Evolutionary conservation across 2,329 filamentous ascomycete genomes (phyloP).

Genomic region (Pyricularia pennisetigena): DNA sequence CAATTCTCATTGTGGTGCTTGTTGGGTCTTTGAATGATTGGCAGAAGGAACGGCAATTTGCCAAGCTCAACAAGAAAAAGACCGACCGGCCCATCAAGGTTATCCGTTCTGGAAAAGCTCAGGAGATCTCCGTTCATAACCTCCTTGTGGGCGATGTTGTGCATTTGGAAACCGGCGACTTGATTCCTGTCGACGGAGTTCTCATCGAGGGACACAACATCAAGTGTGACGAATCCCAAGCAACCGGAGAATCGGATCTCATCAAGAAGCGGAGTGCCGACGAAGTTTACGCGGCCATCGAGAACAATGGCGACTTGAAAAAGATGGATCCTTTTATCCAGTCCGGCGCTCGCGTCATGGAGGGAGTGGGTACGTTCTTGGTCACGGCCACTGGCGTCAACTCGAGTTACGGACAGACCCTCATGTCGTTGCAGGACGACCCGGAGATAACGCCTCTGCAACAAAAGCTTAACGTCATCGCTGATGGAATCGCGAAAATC

Average conservation of each 20-base stretch:
- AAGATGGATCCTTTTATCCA: conserved; percentile 58
- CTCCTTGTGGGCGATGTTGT: conserved; percentile 57
- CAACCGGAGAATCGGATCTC: conserved; percentile 60
- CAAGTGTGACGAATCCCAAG: conserved; percentile 60
- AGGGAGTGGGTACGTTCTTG: conserved; percentile 43
- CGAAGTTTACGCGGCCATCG: conserved; percentile 47
- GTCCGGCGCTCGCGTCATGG: conserved; percentile 42
- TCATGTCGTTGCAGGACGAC: conserved; percentile 43
- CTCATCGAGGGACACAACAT: conserved; percentile 54
- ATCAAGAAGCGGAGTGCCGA: conserved; percentile 53
- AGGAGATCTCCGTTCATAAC: conserved; percentile 51
- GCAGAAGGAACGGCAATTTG: conserved; percentile 16
- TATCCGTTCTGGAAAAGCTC: conserved; percentile 52
- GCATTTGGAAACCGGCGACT: conserved; percentile 57
- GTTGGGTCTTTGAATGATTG: conserved; percentile 54
- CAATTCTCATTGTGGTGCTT: conserved; percentile 50
- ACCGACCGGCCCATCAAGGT: conserved; percentile 53
- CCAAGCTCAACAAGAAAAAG: conserved; percentile 28
- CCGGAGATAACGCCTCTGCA: conserved; percentile 44
- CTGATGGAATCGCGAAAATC: conserved; percentile 31
- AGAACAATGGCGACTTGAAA: conserved; percentile 34
- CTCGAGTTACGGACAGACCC: conserved; percentile 43
- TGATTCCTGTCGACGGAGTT: conserved; percentile 57
- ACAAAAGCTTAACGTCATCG: conserved; percentile 36
- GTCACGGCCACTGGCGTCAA: conserved; percentile 46